Percentiles rank a stretch among this genome's conserved stretches.
Evolutionary conservation across 257 asterid species (phyloP).

Genomic region (Penstemon davidsonii): DNA sequence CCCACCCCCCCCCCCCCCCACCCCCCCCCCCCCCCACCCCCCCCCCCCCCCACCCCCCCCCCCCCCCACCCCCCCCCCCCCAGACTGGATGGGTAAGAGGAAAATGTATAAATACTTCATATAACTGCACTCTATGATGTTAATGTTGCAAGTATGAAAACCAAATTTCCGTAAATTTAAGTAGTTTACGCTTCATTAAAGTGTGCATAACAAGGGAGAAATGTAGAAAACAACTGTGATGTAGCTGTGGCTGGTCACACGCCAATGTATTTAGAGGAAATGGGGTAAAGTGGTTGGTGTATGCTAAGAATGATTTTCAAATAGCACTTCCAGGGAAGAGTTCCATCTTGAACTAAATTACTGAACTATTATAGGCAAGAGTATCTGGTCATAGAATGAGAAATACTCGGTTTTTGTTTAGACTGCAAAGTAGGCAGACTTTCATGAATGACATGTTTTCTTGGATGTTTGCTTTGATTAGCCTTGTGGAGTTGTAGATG

Average conservation of each 20-base stretch:
- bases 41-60: too few relatives aligned
- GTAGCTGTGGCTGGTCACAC: background rate
- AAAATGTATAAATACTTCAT: too few relatives aligned
- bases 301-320: background rate
- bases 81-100: too few relatives aligned
- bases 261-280: background rate
- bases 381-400: background rate
- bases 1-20: too few relatives aligned
- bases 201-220: background rate
- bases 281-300: constrained; percentile 6
- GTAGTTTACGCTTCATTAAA: background rate
- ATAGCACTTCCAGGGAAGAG: background rate
- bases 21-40: too few relatives aligned
- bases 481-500: background rate
- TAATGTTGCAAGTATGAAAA: background rate
- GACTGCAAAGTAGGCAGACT: background rate
- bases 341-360: background rate
- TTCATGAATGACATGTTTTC: constrained; percentile 2
- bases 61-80: too few relatives aligned
- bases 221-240: background rate
- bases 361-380: background rate
- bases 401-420: background rate
- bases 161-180: background rate
- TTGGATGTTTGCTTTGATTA: background rate
- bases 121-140: background rate